Conservation (phyloP, 768 basidiomycete genomes). For the Tylopilus subfusipes region DNA sequence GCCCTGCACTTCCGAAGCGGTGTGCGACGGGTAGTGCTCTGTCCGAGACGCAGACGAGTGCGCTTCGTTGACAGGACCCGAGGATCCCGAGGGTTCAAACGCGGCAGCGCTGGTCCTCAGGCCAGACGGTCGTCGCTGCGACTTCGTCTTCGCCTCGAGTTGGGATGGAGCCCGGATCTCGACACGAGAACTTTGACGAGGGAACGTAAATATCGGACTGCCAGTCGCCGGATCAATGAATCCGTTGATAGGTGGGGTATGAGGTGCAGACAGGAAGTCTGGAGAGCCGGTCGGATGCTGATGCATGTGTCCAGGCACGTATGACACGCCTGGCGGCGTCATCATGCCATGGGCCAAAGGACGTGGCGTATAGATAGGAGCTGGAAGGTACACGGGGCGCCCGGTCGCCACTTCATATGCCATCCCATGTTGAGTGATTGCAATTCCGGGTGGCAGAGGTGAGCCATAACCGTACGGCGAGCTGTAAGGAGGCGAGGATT, state of each 20-base stretch:
- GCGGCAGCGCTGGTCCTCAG: slow-evolving; percentile 51
- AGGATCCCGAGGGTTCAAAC: slow-evolving; percentile 44
- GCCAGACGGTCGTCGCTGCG: slow-evolving; percentile 33
- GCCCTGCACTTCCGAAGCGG: slow-evolving; percentile 11
- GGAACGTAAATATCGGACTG: slow-evolving; percentile 69
- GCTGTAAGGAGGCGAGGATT: slow-evolving; percentile 57
- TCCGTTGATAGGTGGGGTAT: slow-evolving; percentile 58
- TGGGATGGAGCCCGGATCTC: slow-evolving; percentile 64
- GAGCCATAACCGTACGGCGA: slow-evolving; percentile 63
- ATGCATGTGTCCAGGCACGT: slow-evolving; percentile 60
- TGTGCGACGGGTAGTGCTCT: slow-evolving; percentile 16
- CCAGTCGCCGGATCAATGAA: slow-evolving; percentile 67
- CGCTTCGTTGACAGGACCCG: slow-evolving; percentile 22
- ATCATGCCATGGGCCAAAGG: slow-evolving; percentile 57
- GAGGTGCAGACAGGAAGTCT: slow-evolving; percentile 57
- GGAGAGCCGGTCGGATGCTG: slow-evolving; percentile 59
- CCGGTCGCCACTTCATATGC: slow-evolving; percentile 83
- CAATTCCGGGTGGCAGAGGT: slow-evolving; percentile 66
- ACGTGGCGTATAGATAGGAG: slow-evolving; percentile 66
- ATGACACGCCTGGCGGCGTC: slow-evolving; percentile 46
- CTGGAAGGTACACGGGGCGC: slow-evolving; percentile 69
- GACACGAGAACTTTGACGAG: slow-evolving; percentile 66
- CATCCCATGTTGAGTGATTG: slow-evolving; percentile 69
- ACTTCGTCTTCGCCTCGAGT: slow-evolving; percentile 24
- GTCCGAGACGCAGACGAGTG: slow-evolving; percentile 4